Conservation (phyloP, 2,329 filamentous ascomycete genomes). For the Dactylonectria estremocensis region DNA sequence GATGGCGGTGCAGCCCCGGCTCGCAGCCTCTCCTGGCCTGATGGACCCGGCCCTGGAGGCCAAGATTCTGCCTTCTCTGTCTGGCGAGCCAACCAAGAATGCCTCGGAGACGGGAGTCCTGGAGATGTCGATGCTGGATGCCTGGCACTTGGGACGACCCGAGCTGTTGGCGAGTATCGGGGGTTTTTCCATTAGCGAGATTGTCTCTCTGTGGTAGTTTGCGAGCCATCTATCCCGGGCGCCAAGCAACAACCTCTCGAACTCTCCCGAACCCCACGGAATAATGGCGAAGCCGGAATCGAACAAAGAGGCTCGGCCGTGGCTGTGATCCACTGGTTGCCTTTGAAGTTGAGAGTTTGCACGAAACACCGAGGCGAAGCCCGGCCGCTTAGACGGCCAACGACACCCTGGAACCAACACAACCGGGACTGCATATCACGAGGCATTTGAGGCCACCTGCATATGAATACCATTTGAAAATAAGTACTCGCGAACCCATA, state of each 20-base stretch:
- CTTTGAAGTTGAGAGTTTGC: slow-evolving; percentile 1
- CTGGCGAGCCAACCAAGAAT: background rate
- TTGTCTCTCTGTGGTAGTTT: slow-evolving; percentile 43
- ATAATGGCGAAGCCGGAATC: background rate
- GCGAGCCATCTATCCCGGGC: slow-evolving; percentile 17
- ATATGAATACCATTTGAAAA: too few species aligned
- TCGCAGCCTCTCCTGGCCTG: slow-evolving; percentile 27
- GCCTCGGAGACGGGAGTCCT: slow-evolving; percentile 18
- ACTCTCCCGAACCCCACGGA: background rate
- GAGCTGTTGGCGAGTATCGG: slow-evolving; percentile 25
- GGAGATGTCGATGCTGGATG: slow-evolving; percentile 43
- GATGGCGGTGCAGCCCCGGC: slow-evolving; percentile 34
- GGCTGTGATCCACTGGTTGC: slow-evolving; percentile 21
- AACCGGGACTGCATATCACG: background rate
- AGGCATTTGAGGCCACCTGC: background rate
- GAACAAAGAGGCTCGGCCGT: background rate
- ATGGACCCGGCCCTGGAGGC: slow-evolving; percentile 43
- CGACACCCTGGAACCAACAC: background rate
- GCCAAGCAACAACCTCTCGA: background rate
- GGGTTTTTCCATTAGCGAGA: slow-evolving; percentile 36
- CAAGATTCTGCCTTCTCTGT: slow-evolving; percentile 14
- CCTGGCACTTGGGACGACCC: slow-evolving; percentile 40
- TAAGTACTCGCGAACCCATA: background rate
- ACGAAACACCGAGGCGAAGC: slow-evolving; percentile 12
- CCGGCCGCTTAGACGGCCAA: slow-evolving; percentile 6